These are phyloP conservation scores for Ramicandelaber brevisporus DNA, from an alignment of 192 early-diverging fungal genomes.

Conservation along the genomic window DNA sequence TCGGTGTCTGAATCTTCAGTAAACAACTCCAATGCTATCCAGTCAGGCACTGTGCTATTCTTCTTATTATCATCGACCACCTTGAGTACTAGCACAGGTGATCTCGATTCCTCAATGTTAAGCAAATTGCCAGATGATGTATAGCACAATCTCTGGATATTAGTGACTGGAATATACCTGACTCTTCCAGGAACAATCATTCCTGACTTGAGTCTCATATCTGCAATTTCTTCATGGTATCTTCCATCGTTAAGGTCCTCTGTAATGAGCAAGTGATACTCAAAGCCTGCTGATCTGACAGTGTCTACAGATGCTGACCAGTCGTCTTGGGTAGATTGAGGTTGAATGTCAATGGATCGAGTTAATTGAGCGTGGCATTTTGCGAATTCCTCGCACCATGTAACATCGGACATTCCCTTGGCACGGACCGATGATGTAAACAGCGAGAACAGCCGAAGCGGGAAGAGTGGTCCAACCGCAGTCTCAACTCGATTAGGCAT, in stretches of 20 bases:
- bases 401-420: conserved; percentile 27
- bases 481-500: too few species aligned
- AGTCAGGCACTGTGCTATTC: conserved; percentile 2
- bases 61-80: conserved; percentile 5
- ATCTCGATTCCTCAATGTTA: conserved; percentile 42
- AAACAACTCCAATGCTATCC: conserved; percentile 12
- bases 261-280: conserved; percentile 26
- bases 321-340: too few species aligned
- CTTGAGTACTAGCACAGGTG: conserved; percentile 46
- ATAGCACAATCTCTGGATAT: conserved; percentile 35
- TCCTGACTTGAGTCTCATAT: conserved; percentile 5
- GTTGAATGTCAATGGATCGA: conserved; percentile 2
- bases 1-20: conserved; percentile 1
- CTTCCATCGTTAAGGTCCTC: conserved; percentile 52
- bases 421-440: conserved; percentile 36
- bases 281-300: not conserved
- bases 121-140: conserved; percentile 41
- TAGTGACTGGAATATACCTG: conserved; percentile 13
- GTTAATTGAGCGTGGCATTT: conserved; percentile 17
- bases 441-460: conserved; percentile 32
- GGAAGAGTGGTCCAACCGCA: too few species aligned
- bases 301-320: not conserved
- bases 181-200: conserved; percentile 10
- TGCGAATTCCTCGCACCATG: conserved; percentile 60
- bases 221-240: conserved; percentile 35